A percentile compares a stretch with the other conserved stretches of the same genome.
These are phyloP conservation scores for Cyathus olla DNA, from an alignment of 1,284 basidiomycete genomes.

Conservation along the genomic window DNA sequence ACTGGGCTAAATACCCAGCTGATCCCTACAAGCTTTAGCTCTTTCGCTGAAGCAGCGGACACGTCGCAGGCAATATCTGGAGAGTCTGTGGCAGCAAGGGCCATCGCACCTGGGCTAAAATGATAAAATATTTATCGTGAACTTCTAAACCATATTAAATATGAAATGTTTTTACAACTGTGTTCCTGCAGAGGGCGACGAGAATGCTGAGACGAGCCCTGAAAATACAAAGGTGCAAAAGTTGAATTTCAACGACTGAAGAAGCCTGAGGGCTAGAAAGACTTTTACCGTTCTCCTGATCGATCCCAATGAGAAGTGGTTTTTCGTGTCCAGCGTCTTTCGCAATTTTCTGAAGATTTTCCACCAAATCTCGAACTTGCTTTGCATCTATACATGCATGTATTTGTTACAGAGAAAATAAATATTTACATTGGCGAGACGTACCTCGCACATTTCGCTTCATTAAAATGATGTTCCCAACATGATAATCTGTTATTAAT, in stretches of 20 bases:
- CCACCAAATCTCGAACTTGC: slow-evolving; percentile 60
- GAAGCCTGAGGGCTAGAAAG: neutral
- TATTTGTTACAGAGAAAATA: too few species aligned
- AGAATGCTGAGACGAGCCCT: slow-evolving; percentile 78
- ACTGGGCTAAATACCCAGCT: slow-evolving; percentile 80
- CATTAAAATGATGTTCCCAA: slow-evolving; percentile 77
- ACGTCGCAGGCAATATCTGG: slow-evolving; percentile 57
- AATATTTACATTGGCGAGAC: slow-evolving; percentile 13
- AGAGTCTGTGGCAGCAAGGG: slow-evolving; percentile 67
- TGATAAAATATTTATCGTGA: neutral
- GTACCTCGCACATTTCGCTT: slow-evolving; percentile 71
- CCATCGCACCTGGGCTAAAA: slow-evolving; percentile 78
- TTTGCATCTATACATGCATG: slow-evolving; percentile 53
- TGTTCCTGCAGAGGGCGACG: slow-evolving; percentile 63
- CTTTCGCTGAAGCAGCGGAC: slow-evolving; percentile 60
- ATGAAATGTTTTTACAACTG: slow-evolving; percentile 72
- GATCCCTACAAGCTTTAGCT: slow-evolving; percentile 71
- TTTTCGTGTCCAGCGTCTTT: slow-evolving; percentile 63
- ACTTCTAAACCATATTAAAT: neutral
- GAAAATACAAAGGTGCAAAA: neutral
- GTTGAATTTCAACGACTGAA: slow-evolving; percentile 3
- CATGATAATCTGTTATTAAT: slow-evolving; percentile 70
- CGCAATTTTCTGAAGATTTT: slow-evolving; percentile 64
- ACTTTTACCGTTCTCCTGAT: slow-evolving; percentile 74
- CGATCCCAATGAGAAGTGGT: slow-evolving; percentile 74